Evolutionary conservation across 1,284 basidiomycete genomes (phyloP), one percentile per base, ranked within the genome.

Genomic region (Boletus hoseneyae): DNA sequence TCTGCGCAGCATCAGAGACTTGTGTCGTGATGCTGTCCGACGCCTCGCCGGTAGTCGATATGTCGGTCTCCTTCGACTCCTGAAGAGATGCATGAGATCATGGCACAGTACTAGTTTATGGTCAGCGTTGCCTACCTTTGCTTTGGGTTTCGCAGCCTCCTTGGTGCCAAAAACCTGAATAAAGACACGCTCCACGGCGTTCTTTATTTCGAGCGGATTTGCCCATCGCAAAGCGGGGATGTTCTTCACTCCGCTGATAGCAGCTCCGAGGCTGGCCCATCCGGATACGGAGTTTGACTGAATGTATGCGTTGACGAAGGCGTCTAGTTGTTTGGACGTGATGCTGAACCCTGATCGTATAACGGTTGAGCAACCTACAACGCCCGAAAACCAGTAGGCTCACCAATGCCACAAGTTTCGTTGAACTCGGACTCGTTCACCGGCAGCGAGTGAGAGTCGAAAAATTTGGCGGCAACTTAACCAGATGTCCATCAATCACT

Each of bases 141-240:
- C 73, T 66, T 89, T 91, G 9, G 81, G 74, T 59, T 87, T 87
- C 2, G 77, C 74, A 4, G 77, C 69, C 56, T 84, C 81, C 66
- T 90, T 94, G 3, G 83, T 73, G 16, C 97, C 96, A 69, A 95
- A 97, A 25, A 74, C 75, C 34, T 83, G 79, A 0, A 75, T 73
- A 58, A 97, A 95, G 7, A 80, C 76, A 16, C 77, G 77, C 65
- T 99, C 96, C 3, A 93, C 87, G 0, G 89, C 79, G 38, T 82
- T 87, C 75, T 98, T 98, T 52, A 98, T 76, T 44, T 98, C 95
- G 6, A 93, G 77, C 0, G 92, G 83, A 63, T 78, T 89, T 5
- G 92, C 95, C 96, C 96, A 99, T 55, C 90, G 85, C 41, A 97
- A 70, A 39, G 83, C 80, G 13, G 87, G 78, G 0, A 77, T 74